phyloP scores from a whole-genome alignment of 2,329 filamentous ascomycete genomes.

The Emericellopsis cladophorae region DNA sequence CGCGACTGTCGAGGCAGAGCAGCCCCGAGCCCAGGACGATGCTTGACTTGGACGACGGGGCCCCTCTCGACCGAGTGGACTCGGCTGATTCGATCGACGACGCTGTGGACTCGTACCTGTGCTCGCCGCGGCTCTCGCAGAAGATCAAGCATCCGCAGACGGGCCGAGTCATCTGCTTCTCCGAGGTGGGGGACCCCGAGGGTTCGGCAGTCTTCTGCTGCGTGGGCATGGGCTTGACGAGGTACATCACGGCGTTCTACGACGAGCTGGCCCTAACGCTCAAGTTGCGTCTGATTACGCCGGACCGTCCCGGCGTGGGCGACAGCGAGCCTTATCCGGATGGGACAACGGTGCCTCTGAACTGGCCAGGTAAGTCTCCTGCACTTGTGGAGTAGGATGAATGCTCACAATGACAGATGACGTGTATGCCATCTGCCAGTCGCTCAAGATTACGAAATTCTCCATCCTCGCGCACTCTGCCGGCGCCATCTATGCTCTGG shows the following conservation, averaged over 20 bases:
- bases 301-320: conserved; percentile 86
- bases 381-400: background rate
- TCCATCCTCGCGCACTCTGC: conserved; percentile 93
- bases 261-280: conserved; percentile 86
- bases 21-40: conserved; percentile 14
- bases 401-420: conserved; percentile 41
- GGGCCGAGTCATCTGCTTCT: conserved; percentile 84
- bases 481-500: conserved; percentile 93
- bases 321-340: conserved; percentile 80
- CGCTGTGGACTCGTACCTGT: conserved; percentile 74
- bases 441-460: conserved; percentile 87
- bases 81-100: conserved; percentile 83
- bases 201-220: conserved; percentile 93
- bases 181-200: conserved; percentile 85
- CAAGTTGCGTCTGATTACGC: conserved; percentile 81
- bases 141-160: conserved; percentile 79
- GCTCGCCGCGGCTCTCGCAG: conserved; percentile 73
- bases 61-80: conserved; percentile 54
- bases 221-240: conserved; percentile 92
- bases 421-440: conserved; percentile 85
- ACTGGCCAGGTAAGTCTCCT: conserved; percentile 69
- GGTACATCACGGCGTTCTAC: conserved; percentile 94
- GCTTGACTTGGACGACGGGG: conserved; percentile 7
- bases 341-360: conserved; percentile 71
- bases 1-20: conserved; percentile 39